A percentile compares a stretch with the other conserved stretches of the same genome.
Evolutionary conservation across 371 early-diverging fungal species (phyloP).

Genomic region (Saksenaea vasiformis): DNA sequence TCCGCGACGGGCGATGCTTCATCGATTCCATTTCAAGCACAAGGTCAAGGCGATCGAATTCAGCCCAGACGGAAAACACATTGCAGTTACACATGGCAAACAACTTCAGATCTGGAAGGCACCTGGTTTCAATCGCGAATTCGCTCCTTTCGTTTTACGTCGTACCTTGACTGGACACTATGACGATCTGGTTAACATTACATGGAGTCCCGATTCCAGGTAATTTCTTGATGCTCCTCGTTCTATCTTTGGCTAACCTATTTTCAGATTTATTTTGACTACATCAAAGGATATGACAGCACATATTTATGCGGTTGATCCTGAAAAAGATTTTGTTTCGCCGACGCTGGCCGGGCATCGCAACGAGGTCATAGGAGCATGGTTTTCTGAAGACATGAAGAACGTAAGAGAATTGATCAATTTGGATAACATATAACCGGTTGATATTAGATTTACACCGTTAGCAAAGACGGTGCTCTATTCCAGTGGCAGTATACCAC

Average conservation of each 20-base stretch:
- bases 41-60: slow-evolving; percentile 81
- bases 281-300: slow-evolving; percentile 92
- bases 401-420: slow-evolving; percentile 32
- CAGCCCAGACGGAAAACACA: slow-evolving; percentile 76
- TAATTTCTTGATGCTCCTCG: slow-evolving; percentile 17
- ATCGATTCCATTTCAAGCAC: slow-evolving; percentile 86
- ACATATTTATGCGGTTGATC: slow-evolving; percentile 75
- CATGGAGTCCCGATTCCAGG: slow-evolving; percentile 87
- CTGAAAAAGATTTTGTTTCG: slow-evolving; percentile 64
- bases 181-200: slow-evolving; percentile 83
- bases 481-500: slow-evolving; percentile 78
- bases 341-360: slow-evolving; percentile 86
- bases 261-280: slow-evolving; percentile 71
- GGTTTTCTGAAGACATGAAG: slow-evolving; percentile 82
- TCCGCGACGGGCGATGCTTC: slow-evolving; percentile 78
- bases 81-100: slow-evolving; percentile 88
- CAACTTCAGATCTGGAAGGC: slow-evolving; percentile 92
- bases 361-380: slow-evolving; percentile 86
- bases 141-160: slow-evolving; percentile 88
- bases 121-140: slow-evolving; percentile 89
- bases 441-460: slow-evolving; percentile 74
- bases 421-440: background rate
- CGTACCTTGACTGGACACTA: slow-evolving; percentile 82
- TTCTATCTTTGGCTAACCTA: background rate
- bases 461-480: slow-evolving; percentile 88